Conservation (phyloP, 2,329 filamentous ascomycete species). For the Neonectria hederae region DNA sequence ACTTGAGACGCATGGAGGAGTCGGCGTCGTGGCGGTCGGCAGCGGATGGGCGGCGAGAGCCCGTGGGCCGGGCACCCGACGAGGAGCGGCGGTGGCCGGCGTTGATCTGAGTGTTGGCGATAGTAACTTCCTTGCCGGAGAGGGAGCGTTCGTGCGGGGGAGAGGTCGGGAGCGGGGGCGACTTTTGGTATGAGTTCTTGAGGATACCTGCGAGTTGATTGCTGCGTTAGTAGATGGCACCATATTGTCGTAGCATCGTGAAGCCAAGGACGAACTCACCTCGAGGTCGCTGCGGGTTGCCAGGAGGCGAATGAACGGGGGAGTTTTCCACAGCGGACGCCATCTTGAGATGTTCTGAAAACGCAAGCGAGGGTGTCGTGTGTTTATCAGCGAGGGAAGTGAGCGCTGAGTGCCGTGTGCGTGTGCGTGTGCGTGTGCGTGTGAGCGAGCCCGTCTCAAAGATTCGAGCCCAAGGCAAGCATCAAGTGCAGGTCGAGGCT, state of each 20-base stretch:
- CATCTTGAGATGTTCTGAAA: slow-evolving; percentile 47
- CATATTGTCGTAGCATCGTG: background rate
- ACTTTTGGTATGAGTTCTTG: slow-evolving; percentile 82
- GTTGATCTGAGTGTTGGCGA: slow-evolving; percentile 95
- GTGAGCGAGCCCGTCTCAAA: slow-evolving; percentile 11
- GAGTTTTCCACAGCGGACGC: slow-evolving; percentile 52
- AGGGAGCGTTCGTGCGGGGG: slow-evolving; percentile 55
- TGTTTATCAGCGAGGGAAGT: slow-evolving; percentile 24
- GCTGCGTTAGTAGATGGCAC: slow-evolving; percentile 10
- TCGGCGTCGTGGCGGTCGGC: slow-evolving; percentile 55
- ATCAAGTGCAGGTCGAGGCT: slow-evolving; percentile 8
- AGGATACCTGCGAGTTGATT: slow-evolving; percentile 75
- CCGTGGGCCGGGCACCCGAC: slow-evolving; percentile 67
- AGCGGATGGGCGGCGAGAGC: slow-evolving; percentile 78
- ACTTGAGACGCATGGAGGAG: slow-evolving; percentile 82
- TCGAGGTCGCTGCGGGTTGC: slow-evolving; percentile 55
- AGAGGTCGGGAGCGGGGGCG: slow-evolving; percentile 64
- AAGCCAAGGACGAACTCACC: slow-evolving; percentile 46
- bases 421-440: background rate
- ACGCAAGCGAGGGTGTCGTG: slow-evolving; percentile 15
- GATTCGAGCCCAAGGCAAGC: slow-evolving; percentile 5
- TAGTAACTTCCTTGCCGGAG: slow-evolving; percentile 86
- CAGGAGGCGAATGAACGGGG: slow-evolving; percentile 54
- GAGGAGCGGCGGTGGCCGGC: slow-evolving; percentile 89
- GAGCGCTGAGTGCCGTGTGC: slow-evolving; percentile 8